These are phyloP conservation scores for Apiospora aurea DNA, from an alignment of 2,329 filamentous ascomycete genomes.

Conservation along the genomic window DNA sequence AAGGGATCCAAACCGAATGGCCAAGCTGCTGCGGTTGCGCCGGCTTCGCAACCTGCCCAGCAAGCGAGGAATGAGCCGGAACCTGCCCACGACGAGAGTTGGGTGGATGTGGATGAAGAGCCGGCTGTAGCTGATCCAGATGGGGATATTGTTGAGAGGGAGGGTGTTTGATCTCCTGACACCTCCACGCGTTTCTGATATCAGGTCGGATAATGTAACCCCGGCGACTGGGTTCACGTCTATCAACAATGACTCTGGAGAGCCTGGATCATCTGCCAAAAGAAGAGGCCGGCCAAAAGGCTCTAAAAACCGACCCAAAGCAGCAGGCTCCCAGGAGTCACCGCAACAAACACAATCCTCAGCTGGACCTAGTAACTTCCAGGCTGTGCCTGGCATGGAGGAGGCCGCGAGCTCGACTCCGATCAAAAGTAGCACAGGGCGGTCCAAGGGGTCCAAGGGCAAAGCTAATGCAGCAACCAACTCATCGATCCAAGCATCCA, in stretches of 20 bases:
- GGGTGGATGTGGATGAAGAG: slow-evolving; percentile 54
- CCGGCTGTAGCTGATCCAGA: slow-evolving; percentile 40
- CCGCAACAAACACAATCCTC: slow-evolving; percentile 3
- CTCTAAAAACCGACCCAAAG: slow-evolving; percentile 46
- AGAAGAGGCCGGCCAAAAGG: slow-evolving; percentile 51
- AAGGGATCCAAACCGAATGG: slow-evolving; percentile 47
- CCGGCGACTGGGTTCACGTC: slow-evolving; percentile 41
- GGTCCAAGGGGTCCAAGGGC: slow-evolving; percentile 11
- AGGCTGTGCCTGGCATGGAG: neutral
- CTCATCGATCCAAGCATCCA: neutral
- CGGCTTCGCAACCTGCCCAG: slow-evolving; percentile 31
- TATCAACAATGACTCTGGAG: slow-evolving; percentile 37
- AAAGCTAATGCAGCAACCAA: neutral
- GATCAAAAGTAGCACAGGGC: neutral
- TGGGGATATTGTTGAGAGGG: slow-evolving; percentile 38
- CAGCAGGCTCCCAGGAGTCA: slow-evolving; percentile 11
- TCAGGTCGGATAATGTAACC: slow-evolving; percentile 1
- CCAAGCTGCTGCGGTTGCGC: slow-evolving; percentile 33
- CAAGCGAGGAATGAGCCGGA: slow-evolving; percentile 30
- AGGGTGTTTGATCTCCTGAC: slow-evolving; percentile 33
- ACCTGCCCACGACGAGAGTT: slow-evolving; percentile 48
- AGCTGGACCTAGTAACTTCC: neutral
- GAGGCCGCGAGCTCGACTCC: neutral
- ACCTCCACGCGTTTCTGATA: slow-evolving; percentile 13
- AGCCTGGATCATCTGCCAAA: slow-evolving; percentile 41